Conservation (phyloP, 106 monocot species). For the Cymbidium sinense region DNA sequence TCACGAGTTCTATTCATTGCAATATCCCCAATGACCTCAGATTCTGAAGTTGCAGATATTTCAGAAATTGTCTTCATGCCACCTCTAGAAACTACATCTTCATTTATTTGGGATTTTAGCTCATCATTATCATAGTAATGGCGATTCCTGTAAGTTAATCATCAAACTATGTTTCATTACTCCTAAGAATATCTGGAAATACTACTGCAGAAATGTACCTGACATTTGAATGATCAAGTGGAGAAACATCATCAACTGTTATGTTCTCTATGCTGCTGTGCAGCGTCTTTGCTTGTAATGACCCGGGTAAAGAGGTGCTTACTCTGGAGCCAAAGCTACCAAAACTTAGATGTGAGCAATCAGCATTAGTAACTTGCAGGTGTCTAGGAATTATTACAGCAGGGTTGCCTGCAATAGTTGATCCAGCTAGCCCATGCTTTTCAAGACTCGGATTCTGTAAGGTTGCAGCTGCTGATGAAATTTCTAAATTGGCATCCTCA, state of each 20-base stretch:
- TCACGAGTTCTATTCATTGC: slow-evolving; percentile 33
- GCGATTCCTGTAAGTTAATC: slow-evolving; percentile 37
- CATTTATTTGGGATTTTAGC: slow-evolving; percentile 29
- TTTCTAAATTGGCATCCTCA: slow-evolving; percentile 32
- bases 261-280: slow-evolving; percentile 38
- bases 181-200: too few species aligned
- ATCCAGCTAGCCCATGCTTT: slow-evolving; percentile 28
- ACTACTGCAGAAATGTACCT: slow-evolving; percentile 61
- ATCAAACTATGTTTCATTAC: slow-evolving; percentile 1
- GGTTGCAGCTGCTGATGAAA: slow-evolving; percentile 45
- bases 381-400: slow-evolving; percentile 87
- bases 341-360: slow-evolving; percentile 88
- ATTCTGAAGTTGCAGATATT: slow-evolving; percentile 39
- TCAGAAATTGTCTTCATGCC: slow-evolving; percentile 35
- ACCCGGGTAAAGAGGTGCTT: slow-evolving; percentile 48
- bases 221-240: slow-evolving; percentile 40
- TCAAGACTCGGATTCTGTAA: slow-evolving; percentile 59
- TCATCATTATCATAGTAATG: slow-evolving; percentile 55
- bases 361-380: slow-evolving; percentile 63
- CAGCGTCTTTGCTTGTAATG: slow-evolving; percentile 31
- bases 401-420: slow-evolving; percentile 46
- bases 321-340: slow-evolving; percentile 83
- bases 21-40: slow-evolving; percentile 48
- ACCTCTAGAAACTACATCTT: slow-evolving; percentile 26
- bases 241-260: slow-evolving; percentile 27